Evolutionary conservation across 106 monocot genomes (phyloP).

Genomic region (Ottelia alismoides): DNA sequence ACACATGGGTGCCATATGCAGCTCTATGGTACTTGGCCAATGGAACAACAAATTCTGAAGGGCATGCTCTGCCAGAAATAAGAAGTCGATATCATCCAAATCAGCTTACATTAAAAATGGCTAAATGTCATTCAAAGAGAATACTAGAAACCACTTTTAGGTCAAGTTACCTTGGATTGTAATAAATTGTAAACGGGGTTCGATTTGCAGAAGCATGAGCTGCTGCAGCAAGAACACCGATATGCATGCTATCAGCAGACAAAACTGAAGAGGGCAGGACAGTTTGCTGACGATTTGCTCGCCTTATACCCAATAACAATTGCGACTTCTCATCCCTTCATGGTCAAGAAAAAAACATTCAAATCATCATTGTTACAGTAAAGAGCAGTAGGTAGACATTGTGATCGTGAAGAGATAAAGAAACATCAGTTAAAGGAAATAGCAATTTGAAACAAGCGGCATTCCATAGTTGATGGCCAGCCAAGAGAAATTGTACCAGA

Average conservation of each 20-base stretch:
- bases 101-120: not conserved
- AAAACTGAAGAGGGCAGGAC: constrained; percentile 67
- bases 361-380: too few species aligned
- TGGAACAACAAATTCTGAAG: constrained; percentile 71
- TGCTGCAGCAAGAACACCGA: too few species aligned
- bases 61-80: constrained; percentile 52
- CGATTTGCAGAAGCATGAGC: constrained; percentile 72
- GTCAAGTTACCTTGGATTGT: constrained; percentile 85
- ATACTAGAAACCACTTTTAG: too few species aligned
- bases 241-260: too few species aligned
- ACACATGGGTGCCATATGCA: constrained; percentile 45
- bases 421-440: too few species aligned
- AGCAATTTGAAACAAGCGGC: too few species aligned
- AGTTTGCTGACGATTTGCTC: constrained; percentile 49
- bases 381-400: too few species aligned
- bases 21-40: constrained; percentile 60
- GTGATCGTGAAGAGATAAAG: too few species aligned
- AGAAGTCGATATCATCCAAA: not conserved
- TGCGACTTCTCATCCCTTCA: constrained; percentile 81
- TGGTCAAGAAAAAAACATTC: too few species aligned
- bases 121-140: not conserved
- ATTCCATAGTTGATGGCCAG: too few species aligned
- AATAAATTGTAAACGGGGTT: constrained; percentile 72
- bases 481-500: too few species aligned
- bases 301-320: constrained; percentile 70